phyloP scores from a whole-genome alignment of 164 flowering plant species.

The Pachysandra terminalis region DNA sequence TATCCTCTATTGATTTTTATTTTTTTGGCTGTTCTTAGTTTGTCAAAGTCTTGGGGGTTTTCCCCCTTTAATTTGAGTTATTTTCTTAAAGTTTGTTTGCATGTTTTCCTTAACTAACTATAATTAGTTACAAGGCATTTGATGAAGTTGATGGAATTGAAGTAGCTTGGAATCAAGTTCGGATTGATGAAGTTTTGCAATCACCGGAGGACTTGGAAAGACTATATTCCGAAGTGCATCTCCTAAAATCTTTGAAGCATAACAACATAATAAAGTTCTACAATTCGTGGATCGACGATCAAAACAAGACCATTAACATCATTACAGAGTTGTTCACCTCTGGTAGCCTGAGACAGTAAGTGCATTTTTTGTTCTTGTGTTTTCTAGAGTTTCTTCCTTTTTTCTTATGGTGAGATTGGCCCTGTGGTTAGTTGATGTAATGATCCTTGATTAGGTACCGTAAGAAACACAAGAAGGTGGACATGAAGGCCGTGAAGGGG shows the following conservation, averaged over 20 bases:
- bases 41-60: neutral
- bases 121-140: conserved; percentile 50
- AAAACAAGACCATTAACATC: conserved; percentile 56
- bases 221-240: conserved; percentile 58
- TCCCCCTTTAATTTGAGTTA: neutral
- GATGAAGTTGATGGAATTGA: conserved; percentile 72
- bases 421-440: conserved; percentile 7
- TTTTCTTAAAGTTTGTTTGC: neutral
- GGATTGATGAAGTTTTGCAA: conserved; percentile 48
- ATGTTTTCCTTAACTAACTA: conserved; percentile 15
- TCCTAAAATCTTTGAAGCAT: conserved; percentile 55
- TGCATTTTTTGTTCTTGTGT: conserved; percentile 1
- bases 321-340: conserved; percentile 74
- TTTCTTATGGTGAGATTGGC: conserved; percentile 7
- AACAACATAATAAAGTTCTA: conserved; percentile 53
- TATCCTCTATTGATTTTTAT: no score
- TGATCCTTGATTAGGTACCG: conserved; percentile 40
- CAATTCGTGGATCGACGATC: conserved; percentile 66
- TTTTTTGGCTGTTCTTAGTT: conserved; percentile 1
- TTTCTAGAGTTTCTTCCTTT: neutral
- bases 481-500: conserved; percentile 59
- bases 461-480: conserved; percentile 54
- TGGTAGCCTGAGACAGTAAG: conserved; percentile 73
- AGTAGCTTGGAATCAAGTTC: conserved; percentile 71
- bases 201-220: conserved; percentile 55